Percentiles rank a stretch among this genome's conserved stretches.
Evolutionary conservation across 495 filamentous ascomycete species (phyloP).

Genomic region (Aspergillus wentii): DNA sequence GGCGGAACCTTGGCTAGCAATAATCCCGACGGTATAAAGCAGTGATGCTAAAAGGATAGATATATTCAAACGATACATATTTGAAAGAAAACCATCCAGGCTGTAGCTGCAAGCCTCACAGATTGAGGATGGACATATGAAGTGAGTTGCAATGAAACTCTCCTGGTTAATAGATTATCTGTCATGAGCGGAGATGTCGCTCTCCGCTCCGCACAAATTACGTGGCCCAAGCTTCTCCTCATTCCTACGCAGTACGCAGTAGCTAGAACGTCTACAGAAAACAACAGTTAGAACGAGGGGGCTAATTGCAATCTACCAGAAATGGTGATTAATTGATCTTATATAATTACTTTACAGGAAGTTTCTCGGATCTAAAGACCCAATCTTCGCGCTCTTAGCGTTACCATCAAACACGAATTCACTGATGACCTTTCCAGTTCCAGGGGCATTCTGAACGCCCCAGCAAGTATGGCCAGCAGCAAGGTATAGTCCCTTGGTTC

Average conservation of each 20-base stretch:
- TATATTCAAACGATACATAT: slow-evolving; percentile 28
- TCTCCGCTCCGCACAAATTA: slow-evolving; percentile 34
- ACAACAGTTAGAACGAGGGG: slow-evolving; percentile 1
- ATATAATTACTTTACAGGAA: slow-evolving; percentile 25
- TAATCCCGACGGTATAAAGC: slow-evolving; percentile 25
- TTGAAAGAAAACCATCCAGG: slow-evolving; percentile 21
- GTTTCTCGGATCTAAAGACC: slow-evolving; percentile 62
- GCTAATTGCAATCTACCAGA: not conserved
- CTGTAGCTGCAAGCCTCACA: slow-evolving; percentile 11
- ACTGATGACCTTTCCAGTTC: slow-evolving; percentile 82
- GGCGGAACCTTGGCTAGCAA: slow-evolving; percentile 24
- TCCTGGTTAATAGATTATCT: slow-evolving; percentile 12
- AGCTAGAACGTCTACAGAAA: not conserved
- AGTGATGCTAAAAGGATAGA: slow-evolving; percentile 24
- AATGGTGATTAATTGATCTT: slow-evolving; percentile 4
- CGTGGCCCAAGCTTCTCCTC: slow-evolving; percentile 33
- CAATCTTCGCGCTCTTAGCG: slow-evolving; percentile 69
- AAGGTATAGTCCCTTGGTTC: slow-evolving; percentile 71
- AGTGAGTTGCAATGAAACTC: not conserved
- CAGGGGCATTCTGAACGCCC: slow-evolving; percentile 96
- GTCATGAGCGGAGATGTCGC: slow-evolving; percentile 18
- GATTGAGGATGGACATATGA: slow-evolving; percentile 8
- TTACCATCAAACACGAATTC: slow-evolving; percentile 80
- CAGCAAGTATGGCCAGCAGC: slow-evolving; percentile 94
- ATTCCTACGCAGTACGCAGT: not conserved